These are phyloP conservation scores for Leccinum disarticulatum DNA, from an alignment of 768 basidiomycete genomes.

Conservation along the genomic window DNA sequence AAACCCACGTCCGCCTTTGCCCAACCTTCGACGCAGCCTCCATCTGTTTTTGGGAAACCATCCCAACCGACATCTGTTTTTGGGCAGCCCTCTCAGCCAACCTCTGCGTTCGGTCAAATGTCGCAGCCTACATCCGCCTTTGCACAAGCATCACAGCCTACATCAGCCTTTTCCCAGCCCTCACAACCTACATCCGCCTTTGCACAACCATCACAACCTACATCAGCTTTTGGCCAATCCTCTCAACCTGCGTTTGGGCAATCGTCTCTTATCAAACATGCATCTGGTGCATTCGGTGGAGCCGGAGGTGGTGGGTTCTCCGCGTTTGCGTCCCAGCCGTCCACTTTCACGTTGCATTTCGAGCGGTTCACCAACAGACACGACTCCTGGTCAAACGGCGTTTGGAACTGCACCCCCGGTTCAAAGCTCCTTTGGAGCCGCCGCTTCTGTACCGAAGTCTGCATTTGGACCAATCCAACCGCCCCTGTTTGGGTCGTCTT, in stretches of 20 bases:
- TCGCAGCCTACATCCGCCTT: constrained; percentile 29
- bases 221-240: constrained; percentile 37
- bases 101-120: constrained; percentile 40
- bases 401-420: constrained; percentile 19
- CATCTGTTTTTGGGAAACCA: constrained; percentile 34
- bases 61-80: constrained; percentile 36
- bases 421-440: constrained; percentile 23
- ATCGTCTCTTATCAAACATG: constrained; percentile 46
- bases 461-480: constrained; percentile 16
- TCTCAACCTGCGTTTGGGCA: constrained; percentile 38
- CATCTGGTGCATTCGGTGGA: constrained; percentile 50
- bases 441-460: constrained; percentile 17
- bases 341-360: constrained; percentile 37
- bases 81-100: constrained; percentile 33
- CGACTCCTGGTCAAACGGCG: constrained; percentile 16
- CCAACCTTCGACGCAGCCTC: constrained; percentile 30
- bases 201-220: constrained; percentile 27
- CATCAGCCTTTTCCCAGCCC: constrained; percentile 29
- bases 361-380: constrained; percentile 2
- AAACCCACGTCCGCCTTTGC: constrained; percentile 28
- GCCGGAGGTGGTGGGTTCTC: constrained; percentile 48
- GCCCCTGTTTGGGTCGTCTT: constrained; percentile 29
- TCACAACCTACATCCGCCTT: constrained; percentile 36
- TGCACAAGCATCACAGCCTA: constrained; percentile 27
- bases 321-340: constrained; percentile 49